These are phyloP conservation scores for Afroboletus lepidellus DNA, from an alignment of 1,284 basidiomycete genomes.

Conservation along the genomic window DNA sequence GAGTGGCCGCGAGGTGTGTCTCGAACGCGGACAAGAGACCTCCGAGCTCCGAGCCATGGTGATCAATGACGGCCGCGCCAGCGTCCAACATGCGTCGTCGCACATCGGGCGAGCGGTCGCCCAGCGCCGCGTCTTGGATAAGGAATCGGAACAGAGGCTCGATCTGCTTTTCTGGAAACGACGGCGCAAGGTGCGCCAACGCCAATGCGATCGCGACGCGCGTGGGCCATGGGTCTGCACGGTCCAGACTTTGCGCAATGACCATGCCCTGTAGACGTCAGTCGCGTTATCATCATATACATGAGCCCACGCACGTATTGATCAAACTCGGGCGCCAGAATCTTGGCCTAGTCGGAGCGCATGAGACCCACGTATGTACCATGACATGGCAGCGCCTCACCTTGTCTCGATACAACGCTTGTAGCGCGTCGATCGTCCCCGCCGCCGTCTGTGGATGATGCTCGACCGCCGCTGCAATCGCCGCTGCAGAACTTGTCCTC, in stretches of 20 bases:
- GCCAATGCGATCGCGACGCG: slow-evolving; percentile 77
- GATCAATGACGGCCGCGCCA: slow-evolving; percentile 80
- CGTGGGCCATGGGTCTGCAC: slow-evolving; percentile 89
- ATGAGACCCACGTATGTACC: too few species aligned
- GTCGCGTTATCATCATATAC: neutral
- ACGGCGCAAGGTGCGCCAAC: slow-evolving; percentile 70
- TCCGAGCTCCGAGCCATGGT: slow-evolving; percentile 76
- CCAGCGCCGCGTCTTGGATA: slow-evolving; percentile 82
- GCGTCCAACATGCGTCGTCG: slow-evolving; percentile 87
- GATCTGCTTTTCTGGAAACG: slow-evolving; percentile 66
- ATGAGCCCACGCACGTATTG: slow-evolving; percentile 61
- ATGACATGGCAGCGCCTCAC: slow-evolving; percentile 34
- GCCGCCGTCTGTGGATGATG: slow-evolving; percentile 71
- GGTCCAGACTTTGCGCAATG: slow-evolving; percentile 85
- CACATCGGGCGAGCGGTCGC: slow-evolving; percentile 83
- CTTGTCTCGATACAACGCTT: slow-evolving; percentile 84
- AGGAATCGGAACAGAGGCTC: slow-evolving; percentile 87
- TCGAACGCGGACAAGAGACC: slow-evolving; percentile 87
- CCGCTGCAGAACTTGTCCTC: slow-evolving; percentile 68
- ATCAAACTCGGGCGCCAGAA: slow-evolving; percentile 88
- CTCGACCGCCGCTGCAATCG: slow-evolving; percentile 78
- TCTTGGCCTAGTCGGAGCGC: slow-evolving; percentile 70
- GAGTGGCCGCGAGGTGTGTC: slow-evolving; percentile 64
- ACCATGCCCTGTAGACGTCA: slow-evolving; percentile 79
- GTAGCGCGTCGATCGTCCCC: slow-evolving; percentile 48